Evolutionary conservation across 1,284 basidiomycete species (phyloP).

Genomic region (Butyriboletus appendiculatus): DNA sequence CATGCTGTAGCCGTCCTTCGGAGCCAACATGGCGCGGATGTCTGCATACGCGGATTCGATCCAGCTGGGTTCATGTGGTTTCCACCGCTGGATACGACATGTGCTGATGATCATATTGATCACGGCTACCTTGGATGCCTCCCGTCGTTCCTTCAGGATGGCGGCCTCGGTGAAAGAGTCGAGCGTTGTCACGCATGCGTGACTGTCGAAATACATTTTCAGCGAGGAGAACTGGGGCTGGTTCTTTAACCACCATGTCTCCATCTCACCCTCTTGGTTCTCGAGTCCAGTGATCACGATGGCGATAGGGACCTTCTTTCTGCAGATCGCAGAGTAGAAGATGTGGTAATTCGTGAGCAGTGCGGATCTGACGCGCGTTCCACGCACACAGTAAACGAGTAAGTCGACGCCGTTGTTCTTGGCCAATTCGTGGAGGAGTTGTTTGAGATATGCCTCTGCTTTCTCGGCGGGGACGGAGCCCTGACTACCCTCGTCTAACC

Average conservation of each 20-base stretch:
- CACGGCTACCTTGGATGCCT: slow-evolving; percentile 16
- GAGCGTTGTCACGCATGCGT: slow-evolving; percentile 34
- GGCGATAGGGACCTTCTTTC: slow-evolving; percentile 33
- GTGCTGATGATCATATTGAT: slow-evolving; percentile 18
- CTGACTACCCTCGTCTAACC: slow-evolving; percentile 27
- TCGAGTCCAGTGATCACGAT: slow-evolving; percentile 33
- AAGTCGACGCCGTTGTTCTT: slow-evolving; percentile 25
- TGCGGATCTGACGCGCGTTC: slow-evolving; percentile 28
- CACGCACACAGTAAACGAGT: slow-evolving; percentile 33
- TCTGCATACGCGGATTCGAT: slow-evolving; percentile 27
- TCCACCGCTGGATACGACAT: slow-evolving; percentile 25
- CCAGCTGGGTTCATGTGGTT: slow-evolving; percentile 27
- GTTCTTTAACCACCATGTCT: slow-evolving; percentile 30
- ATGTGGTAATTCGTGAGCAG: slow-evolving; percentile 31
- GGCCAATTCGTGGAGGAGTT: slow-evolving; percentile 27
- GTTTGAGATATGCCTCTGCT: slow-evolving; percentile 30
- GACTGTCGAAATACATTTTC: slow-evolving; percentile 26
- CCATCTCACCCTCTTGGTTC: slow-evolving; percentile 29
- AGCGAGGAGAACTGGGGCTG: slow-evolving; percentile 19
- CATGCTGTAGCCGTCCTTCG: slow-evolving; percentile 2
- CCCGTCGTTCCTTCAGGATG: slow-evolving; percentile 19
- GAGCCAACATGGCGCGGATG: slow-evolving; percentile 23
- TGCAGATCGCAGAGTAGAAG: slow-evolving; percentile 35
- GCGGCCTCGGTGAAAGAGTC: slow-evolving; percentile 10
- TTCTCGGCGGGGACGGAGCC: slow-evolving; percentile 29